Conservation (phyloP, 2,329 filamentous ascomycete species). For the Teratosphaeria epicoccoides region DNA sequence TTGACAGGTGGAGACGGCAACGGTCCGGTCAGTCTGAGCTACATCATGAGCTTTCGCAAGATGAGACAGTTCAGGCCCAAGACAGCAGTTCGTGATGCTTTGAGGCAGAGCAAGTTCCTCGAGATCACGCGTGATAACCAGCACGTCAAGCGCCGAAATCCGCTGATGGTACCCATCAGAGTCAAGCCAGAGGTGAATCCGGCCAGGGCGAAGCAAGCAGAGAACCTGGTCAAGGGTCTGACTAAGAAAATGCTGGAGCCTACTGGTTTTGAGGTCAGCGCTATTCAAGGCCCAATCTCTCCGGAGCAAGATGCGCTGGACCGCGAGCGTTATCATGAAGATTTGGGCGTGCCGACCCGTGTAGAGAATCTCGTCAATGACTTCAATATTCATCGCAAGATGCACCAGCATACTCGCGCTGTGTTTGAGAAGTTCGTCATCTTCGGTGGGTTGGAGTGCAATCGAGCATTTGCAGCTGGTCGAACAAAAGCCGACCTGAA, state of each 20-base stretch:
- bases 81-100: slow-evolving; percentile 29
- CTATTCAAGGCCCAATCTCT: slow-evolving; percentile 50
- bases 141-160: slow-evolving; percentile 32
- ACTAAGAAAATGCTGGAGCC: slow-evolving; percentile 34
- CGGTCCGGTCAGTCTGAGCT: slow-evolving; percentile 32
- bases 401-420: slow-evolving; percentile 50
- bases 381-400: slow-evolving; percentile 65
- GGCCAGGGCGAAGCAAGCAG: slow-evolving; percentile 20
- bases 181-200: slow-evolving; percentile 24
- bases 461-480: slow-evolving; percentile 51
- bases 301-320: slow-evolving; percentile 58
- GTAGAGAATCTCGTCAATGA: slow-evolving; percentile 78
- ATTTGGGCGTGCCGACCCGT: slow-evolving; percentile 46
- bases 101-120: slow-evolving; percentile 32
- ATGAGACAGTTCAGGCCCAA: slow-evolving; percentile 37
- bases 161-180: slow-evolving; percentile 20
- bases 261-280: slow-evolving; percentile 55
- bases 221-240: slow-evolving; percentile 18
- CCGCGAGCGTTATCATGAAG: slow-evolving; percentile 53
- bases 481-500: slow-evolving; percentile 14
- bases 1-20: slow-evolving; percentile 32
- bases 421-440: slow-evolving; percentile 72
- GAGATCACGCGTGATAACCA: slow-evolving; percentile 32
- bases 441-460: slow-evolving; percentile 67
- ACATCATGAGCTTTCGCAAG: slow-evolving; percentile 35